phyloP scores from a whole-genome alignment of 805 yeast genomes.

The Yarrowia keelungensis region DNA sequence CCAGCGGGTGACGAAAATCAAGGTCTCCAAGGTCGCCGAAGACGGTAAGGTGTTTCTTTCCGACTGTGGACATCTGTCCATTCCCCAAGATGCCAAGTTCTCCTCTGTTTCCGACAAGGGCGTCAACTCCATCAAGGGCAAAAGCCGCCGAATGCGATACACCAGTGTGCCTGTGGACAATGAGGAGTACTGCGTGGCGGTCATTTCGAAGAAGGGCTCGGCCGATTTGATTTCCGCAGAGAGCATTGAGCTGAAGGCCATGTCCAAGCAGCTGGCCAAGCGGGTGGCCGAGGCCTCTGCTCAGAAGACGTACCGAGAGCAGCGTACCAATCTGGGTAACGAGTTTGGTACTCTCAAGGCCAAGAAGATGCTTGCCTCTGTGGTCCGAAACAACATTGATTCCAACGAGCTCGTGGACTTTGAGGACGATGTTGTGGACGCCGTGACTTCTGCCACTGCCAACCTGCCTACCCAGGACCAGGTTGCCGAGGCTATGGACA shows the following conservation, averaged over 20 bases:
- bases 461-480: constrained; percentile 75
- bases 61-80: constrained; percentile 17
- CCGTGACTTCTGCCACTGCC: constrained; percentile 71
- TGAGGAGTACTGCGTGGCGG: constrained; percentile 35
- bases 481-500: constrained; percentile 62
- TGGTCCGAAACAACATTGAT: constrained; percentile 85
- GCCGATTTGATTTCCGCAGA: constrained; percentile 32
- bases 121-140: constrained; percentile 24
- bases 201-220: constrained; percentile 15
- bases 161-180: constrained; percentile 27
- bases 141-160: constrained; percentile 35
- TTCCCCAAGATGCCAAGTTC: constrained; percentile 30
- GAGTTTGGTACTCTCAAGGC: constrained; percentile 98
- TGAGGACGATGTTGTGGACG: constrained; percentile 82
- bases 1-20: constrained; percentile 21
- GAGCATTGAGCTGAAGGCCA: constrained; percentile 35
- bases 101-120: neutral
- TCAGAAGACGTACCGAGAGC: constrained; percentile 46
- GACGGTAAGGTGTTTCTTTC: constrained; percentile 28
- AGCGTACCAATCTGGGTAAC: constrained; percentile 88
- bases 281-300: neutral
- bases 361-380: constrained; percentile 82
- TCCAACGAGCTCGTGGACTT: constrained; percentile 76
- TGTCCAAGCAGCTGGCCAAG: constrained; percentile 33
- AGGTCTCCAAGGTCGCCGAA: constrained; percentile 24